These are phyloP conservation scores for Knufia fluminis DNA, from an alignment of 2,329 filamentous ascomycete genomes.

Conservation along the genomic window DNA sequence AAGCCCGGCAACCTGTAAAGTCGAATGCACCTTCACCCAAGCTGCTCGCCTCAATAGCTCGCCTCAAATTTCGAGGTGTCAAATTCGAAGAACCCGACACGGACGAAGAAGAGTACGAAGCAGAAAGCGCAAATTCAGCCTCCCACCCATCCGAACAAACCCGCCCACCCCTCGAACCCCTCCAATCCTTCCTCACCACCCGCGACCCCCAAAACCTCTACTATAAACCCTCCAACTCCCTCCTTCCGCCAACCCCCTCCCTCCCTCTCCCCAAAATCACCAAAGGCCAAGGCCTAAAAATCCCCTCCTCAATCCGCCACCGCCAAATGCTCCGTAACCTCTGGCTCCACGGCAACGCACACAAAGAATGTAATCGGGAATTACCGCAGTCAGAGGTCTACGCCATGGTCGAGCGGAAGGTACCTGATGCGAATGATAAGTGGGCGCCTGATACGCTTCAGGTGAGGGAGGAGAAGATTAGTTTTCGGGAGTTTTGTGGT, in stretches of 20 bases:
- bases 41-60: neutral
- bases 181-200: neutral
- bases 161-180: neutral
- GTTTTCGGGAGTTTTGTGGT: constrained; percentile 17
- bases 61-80: neutral
- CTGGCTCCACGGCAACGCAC: constrained; percentile 7
- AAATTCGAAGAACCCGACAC: neutral
- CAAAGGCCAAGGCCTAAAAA: constrained; percentile 4
- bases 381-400: constrained; percentile 5
- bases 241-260: no score
- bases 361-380: constrained; percentile 12
- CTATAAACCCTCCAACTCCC: neutral
- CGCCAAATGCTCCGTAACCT: neutral
- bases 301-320: neutral
- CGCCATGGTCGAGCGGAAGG: constrained; percentile 10
- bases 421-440: neutral
- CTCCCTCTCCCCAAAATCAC: neutral
- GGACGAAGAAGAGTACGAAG: neutral
- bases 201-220: neutral
- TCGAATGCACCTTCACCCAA: neutral
- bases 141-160: neutral
- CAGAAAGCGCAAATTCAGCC: neutral
- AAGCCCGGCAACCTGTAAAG: neutral
- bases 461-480: constrained; percentile 12
- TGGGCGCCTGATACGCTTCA: neutral